Percentiles rank a stretch among this genome's conserved stretches.
Conservation (phyloP, 73 alveolate species). For the Urostyla sp. region DNA sequence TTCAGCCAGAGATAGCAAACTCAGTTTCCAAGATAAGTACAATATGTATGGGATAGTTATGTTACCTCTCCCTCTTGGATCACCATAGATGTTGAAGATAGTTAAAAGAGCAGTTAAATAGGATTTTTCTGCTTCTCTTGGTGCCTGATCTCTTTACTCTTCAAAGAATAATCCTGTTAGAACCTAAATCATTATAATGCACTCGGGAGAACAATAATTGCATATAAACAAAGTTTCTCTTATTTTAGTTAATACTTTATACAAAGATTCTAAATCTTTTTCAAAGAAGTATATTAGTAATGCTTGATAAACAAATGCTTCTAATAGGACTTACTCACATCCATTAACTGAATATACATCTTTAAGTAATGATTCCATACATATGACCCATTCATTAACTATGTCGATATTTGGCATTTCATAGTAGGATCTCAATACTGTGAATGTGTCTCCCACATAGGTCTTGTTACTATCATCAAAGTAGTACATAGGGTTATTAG, state of each 20-base stretch:
- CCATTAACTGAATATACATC: conserved; percentile 76
- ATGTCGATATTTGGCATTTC: conserved; percentile 59
- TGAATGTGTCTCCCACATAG: conserved; percentile 16
- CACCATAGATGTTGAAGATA: conserved; percentile 65
- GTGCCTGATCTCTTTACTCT: conserved; percentile 40
- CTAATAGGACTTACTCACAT: conserved; percentile 67
- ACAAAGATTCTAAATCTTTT: conserved; percentile 48
- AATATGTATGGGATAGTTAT: conserved; percentile 44
- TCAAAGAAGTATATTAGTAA: conserved; percentile 55
- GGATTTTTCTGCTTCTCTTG: conserved; percentile 68
- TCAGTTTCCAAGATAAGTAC: conserved; percentile 70
- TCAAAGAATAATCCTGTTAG: conserved; percentile 69
- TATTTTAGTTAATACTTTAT: conserved; percentile 44
- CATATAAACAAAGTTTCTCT: conserved; percentile 45
- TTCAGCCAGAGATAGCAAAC: conserved; percentile 59
- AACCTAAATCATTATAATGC: conserved; percentile 53
- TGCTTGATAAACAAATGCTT: conserved; percentile 53
- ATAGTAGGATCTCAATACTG: conserved; percentile 54
- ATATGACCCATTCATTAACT: conserved; percentile 68
- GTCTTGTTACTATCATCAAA: conserved; percentile 47
- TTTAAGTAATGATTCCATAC: conserved; percentile 61
- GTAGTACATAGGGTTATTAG: conserved; percentile 39
- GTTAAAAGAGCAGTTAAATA: conserved; percentile 65
- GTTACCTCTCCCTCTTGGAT: conserved; percentile 85
- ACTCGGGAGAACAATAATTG: conserved; percentile 61